A percentile compares a stretch with the other conserved stretches of the same genome.
Conservation (phyloP, 2,329 filamentous ascomycete genomes). For the Colletotrichum scovillei region DNA sequence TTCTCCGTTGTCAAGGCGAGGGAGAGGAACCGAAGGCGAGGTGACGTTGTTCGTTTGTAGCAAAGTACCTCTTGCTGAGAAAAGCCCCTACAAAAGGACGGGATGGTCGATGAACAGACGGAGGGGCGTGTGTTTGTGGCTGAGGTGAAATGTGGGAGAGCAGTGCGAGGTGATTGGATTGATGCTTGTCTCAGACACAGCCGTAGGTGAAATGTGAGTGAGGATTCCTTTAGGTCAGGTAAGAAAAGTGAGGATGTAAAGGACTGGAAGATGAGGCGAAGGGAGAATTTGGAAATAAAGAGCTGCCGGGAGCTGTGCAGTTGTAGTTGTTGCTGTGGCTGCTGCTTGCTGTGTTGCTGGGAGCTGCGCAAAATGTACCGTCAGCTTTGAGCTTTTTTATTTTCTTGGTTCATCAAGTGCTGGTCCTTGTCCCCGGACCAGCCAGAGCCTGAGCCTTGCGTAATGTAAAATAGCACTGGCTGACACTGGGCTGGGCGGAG, state of each 20-base stretch:
- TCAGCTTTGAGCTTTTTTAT: conserved; percentile 5
- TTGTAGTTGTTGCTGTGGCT: neutral
- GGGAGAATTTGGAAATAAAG: neutral
- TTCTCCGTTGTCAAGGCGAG: conserved; percentile 15
- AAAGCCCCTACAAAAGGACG: neutral
- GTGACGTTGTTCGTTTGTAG: conserved; percentile 3
- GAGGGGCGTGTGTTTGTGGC: neutral
- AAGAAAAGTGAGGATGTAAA: neutral
- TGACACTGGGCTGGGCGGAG: neutral
- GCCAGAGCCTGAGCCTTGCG: conserved; percentile 11
- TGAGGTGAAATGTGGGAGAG: neutral
- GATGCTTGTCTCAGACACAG: conserved; percentile 28
- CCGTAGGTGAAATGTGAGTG: neutral
- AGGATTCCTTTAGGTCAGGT: neutral
- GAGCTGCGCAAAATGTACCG: conserved; percentile 1
- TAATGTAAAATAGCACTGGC: neutral
- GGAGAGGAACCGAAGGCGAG: neutral
- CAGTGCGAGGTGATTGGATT: conserved; percentile 17
- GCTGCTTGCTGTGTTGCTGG: neutral
- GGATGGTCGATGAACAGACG: neutral
- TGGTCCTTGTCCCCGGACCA: neutral
- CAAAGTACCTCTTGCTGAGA: neutral
- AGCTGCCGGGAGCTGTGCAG: neutral
- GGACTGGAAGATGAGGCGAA: neutral
- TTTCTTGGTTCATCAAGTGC: neutral